Conservation (phyloP, 202 grass and related monocot genomes). For the Schoenoplectus tabernaemontani region DNA sequence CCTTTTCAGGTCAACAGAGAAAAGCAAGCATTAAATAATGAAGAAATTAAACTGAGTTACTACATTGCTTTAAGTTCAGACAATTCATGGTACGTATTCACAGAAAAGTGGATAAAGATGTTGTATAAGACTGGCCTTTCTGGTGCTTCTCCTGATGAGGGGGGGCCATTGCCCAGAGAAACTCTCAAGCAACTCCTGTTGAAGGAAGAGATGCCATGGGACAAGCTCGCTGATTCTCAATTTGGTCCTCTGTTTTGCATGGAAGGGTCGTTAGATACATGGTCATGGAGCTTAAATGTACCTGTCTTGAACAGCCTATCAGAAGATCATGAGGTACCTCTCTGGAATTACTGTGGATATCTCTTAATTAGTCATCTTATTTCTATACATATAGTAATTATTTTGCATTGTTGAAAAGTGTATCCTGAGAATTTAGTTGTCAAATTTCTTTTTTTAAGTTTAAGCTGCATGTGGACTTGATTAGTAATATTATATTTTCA, state of each 20-base stretch:
- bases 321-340: constrained; percentile 69
- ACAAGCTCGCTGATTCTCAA: constrained; percentile 80
- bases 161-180: constrained; percentile 56
- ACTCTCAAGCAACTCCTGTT: constrained; percentile 65
- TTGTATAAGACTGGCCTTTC: constrained; percentile 81
- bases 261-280: constrained; percentile 92
- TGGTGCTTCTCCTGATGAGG: constrained; percentile 49
- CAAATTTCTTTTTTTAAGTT: neutral
- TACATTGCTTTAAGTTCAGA: constrained; percentile 96
- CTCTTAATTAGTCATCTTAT: constrained; percentile 16
- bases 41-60: constrained; percentile 39
- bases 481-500: neutral
- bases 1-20: constrained; percentile 18
- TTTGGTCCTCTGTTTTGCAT: constrained; percentile 76
- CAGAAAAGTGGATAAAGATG: constrained; percentile 88
- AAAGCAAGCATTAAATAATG: constrained; percentile 34
- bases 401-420: neutral
- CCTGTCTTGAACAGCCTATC: constrained; percentile 85
- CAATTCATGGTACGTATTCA: constrained; percentile 97
- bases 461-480: neutral
- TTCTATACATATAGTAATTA: neutral
- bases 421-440: neutral
- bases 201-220: constrained; percentile 72
- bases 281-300: constrained; percentile 99
- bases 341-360: neutral